These are phyloP conservation scores for Acacia confusa DNA, from an alignment of 306 rosid genomes.

Conservation along the genomic window DNA sequence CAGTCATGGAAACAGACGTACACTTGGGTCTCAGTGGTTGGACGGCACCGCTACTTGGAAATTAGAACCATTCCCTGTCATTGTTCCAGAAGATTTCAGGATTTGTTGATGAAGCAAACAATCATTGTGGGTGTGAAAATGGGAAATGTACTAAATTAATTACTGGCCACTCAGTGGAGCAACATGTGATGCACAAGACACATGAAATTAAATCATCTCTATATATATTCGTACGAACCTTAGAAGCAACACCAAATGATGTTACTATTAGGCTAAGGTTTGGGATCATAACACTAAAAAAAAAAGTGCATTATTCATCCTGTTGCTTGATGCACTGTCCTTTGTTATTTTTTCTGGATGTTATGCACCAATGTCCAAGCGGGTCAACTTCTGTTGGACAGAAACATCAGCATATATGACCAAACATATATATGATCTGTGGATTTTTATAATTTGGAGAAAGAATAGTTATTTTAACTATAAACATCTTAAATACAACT, in stretches of 20 bases:
- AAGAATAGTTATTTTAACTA: neutral
- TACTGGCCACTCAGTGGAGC: neutral
- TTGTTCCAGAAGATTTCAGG: neutral
- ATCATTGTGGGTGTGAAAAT: neutral
- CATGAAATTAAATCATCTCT: neutral
- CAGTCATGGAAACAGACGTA: neutral
- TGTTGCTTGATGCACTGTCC: neutral
- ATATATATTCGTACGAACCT: too few relatives aligned
- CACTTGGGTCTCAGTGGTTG: slow-evolving; percentile 19
- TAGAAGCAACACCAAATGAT: neutral
- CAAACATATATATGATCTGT: neutral
- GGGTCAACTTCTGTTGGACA: neutral
- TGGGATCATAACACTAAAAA: neutral
- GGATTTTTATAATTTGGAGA: neutral
- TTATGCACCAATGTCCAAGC: neutral
- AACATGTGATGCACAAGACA: neutral
- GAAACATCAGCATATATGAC: neutral
- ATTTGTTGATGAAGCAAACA: neutral
- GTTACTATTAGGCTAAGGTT: neutral
- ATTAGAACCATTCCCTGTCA: neutral
- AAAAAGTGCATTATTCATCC: neutral
- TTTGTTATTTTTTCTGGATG: neutral
- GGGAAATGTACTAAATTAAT: neutral
- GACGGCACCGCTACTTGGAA: slow-evolving; percentile 17
- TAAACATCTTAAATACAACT: too few relatives aligned